Percentiles rank a stretch among this genome's conserved stretches.
Conservation (phyloP, 2,329 filamentous ascomycete genomes). For the Aspergillus chevalieri region DNA sequence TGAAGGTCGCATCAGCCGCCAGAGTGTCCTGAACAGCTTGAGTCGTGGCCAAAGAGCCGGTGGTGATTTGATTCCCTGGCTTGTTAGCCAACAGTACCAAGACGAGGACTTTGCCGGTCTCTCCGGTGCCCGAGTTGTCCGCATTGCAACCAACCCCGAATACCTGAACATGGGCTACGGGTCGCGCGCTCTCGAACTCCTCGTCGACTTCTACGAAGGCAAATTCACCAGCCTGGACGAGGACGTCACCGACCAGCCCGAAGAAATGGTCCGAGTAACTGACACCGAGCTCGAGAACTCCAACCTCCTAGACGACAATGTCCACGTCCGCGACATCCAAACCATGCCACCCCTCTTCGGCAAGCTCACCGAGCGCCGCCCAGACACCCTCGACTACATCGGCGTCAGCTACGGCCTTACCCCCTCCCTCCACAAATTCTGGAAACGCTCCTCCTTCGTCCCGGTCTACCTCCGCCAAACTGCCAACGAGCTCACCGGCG, state of each 20-base stretch:
- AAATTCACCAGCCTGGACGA: slow-evolving; percentile 84
- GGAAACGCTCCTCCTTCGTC: slow-evolving; percentile 80
- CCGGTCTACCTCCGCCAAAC: slow-evolving; percentile 95
- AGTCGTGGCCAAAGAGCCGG: slow-evolving; percentile 82
- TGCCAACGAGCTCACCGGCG: slow-evolving; percentile 89
- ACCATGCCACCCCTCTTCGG: slow-evolving; percentile 92
- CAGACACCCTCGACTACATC: slow-evolving; percentile 79
- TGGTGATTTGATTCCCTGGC: slow-evolving; percentile 93
- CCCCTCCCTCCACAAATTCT: slow-evolving; percentile 83
- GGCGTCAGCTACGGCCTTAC: slow-evolving; percentile 95
- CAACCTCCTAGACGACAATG: slow-evolving; percentile 75
- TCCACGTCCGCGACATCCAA: slow-evolving; percentile 81
- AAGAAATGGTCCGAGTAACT: slow-evolving; percentile 69
- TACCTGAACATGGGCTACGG: slow-evolving; percentile 92
- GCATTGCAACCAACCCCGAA: slow-evolving; percentile 94
- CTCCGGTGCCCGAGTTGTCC: slow-evolving; percentile 84
- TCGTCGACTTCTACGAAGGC: slow-evolving; percentile 89
- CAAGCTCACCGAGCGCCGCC: slow-evolving; percentile 74
- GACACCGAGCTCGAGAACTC: slow-evolving; percentile 73
- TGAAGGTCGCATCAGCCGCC: slow-evolving; percentile 88
- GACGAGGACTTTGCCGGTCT: slow-evolving; percentile 93
- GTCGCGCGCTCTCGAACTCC: slow-evolving; percentile 75
- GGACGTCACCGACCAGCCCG: slow-evolving; percentile 46
- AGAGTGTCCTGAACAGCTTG: slow-evolving; percentile 84
- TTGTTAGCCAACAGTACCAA: slow-evolving; percentile 96